A percentile compares a stretch with the other conserved stretches of the same genome.
Evolutionary conservation across 441 rosid species (phyloP).

Genomic region (Pelargonium australe): DNA sequence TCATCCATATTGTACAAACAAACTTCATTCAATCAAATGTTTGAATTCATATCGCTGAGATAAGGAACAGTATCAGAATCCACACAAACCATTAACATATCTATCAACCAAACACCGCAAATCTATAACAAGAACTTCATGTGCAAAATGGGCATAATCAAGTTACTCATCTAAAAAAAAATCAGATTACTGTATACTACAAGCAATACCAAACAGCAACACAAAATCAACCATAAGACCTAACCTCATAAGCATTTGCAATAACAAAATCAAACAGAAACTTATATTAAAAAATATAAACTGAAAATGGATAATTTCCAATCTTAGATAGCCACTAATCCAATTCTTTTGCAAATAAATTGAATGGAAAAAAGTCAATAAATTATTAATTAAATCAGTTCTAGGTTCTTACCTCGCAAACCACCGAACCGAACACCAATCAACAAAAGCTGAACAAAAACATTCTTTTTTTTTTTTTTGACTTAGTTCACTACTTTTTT

Average conservation of each 20-base stretch:
- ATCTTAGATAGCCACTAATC: not conserved
- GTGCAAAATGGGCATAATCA: no score
- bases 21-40: conserved; percentile 16
- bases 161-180: no score
- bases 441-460: no score
- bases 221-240: not conserved
- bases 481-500: no score
- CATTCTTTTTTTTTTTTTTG: no score
- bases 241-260: no score
- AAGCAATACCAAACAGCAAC: conserved; percentile 3
- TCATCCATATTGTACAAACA: conserved; percentile 46
- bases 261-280: not conserved
- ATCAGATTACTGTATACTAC: not conserved
- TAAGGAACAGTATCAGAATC: not conserved
- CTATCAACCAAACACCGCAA: not conserved
- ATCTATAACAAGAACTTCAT: no score
- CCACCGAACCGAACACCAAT: no score
- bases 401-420: no score
- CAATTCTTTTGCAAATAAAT: no score
- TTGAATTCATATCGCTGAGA: not conserved
- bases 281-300: not conserved
- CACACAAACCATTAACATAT: conserved; percentile 10
- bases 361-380: no score
- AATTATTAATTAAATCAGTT: no score
- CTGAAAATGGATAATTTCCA: not conserved